These are phyloP conservation scores for Penicillium waksmanii DNA, from an alignment of 495 filamentous ascomycete species.

Conservation along the genomic window DNA sequence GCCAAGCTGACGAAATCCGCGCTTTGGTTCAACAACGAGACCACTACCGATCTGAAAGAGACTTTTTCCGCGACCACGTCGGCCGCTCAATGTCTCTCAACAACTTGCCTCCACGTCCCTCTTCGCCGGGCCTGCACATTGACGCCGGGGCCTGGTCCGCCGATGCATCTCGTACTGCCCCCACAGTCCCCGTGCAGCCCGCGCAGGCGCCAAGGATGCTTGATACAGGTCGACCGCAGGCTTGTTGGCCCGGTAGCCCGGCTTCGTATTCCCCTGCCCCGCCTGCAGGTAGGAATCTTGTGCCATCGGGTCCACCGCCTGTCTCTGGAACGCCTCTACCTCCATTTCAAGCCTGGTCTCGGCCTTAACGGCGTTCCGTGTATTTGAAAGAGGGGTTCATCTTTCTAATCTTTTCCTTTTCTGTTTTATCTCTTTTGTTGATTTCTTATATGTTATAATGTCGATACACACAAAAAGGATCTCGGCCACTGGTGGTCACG, in stretches of 20 bases:
- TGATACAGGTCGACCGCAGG: slow-evolving; percentile 21
- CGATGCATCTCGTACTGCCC: slow-evolving; percentile 11
- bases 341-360: slow-evolving; percentile 31
- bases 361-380: slow-evolving; percentile 10
- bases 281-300: slow-evolving; percentile 9
- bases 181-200: slow-evolving; percentile 1
- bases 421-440: slow-evolving; percentile 11
- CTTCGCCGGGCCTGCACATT: slow-evolving; percentile 38
- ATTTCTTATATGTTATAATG: slow-evolving; percentile 14
- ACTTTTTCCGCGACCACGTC: slow-evolving; percentile 68
- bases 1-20: slow-evolving; percentile 63
- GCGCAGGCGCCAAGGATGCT: slow-evolving; percentile 8
- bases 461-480: slow-evolving; percentile 1
- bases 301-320: slow-evolving; percentile 17
- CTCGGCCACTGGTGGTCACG: slow-evolving; percentile 25
- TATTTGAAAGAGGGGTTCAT: neutral
- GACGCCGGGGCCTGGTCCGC: slow-evolving; percentile 5
- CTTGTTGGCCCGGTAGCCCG: slow-evolving; percentile 27
- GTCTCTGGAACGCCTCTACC: slow-evolving; percentile 26
- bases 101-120: slow-evolving; percentile 44
- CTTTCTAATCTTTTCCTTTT: slow-evolving; percentile 1
- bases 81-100: slow-evolving; percentile 52
- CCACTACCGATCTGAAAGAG: slow-evolving; percentile 61
- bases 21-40: slow-evolving; percentile 57
- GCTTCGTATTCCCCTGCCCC: slow-evolving; percentile 22